Percentiles rank a stretch among this genome's conserved stretches.
These are phyloP conservation scores for Trichoderma koningii DNA, from an alignment of 2,329 filamentous ascomycete genomes.

Conservation along the genomic window DNA sequence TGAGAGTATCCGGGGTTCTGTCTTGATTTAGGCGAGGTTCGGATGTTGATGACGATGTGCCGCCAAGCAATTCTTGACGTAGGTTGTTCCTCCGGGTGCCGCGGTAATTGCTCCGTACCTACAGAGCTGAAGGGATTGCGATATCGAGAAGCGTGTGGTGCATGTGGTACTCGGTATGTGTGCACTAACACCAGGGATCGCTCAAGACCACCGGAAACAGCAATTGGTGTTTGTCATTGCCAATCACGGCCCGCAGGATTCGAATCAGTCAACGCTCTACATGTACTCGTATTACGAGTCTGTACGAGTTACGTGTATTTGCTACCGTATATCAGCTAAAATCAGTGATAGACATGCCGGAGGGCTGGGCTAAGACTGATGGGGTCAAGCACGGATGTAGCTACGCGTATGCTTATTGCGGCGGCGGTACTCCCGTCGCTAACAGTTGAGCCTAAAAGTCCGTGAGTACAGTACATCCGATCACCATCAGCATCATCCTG, in stretches of 20 bases:
- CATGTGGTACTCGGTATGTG: not conserved
- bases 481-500: too few relatives aligned
- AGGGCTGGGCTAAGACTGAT: conserved; percentile 18
- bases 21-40: not conserved
- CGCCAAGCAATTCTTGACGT: not conserved
- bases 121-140: conserved; percentile 7
- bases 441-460: too few relatives aligned
- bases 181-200: not conserved
- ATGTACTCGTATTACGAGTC: not conserved
- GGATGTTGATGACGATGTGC: not conserved
- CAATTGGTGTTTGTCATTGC: not conserved
- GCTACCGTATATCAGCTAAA: not conserved
- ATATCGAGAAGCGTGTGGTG: not conserved
- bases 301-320: conserved; percentile 7
- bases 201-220: conserved; percentile 16
- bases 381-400: conserved; percentile 4
- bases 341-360: not conserved
- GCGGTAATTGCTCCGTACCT: conserved; percentile 2
- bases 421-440: not conserved
- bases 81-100: not conserved
- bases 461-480: too few relatives aligned
- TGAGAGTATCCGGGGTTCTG: not conserved
- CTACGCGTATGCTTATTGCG: conserved; percentile 18
- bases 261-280: conserved; percentile 7
- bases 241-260: not conserved